Base-by-base conservation (phyloP, 805 yeast genomes). In the Ogataea saltuana region DNA sequence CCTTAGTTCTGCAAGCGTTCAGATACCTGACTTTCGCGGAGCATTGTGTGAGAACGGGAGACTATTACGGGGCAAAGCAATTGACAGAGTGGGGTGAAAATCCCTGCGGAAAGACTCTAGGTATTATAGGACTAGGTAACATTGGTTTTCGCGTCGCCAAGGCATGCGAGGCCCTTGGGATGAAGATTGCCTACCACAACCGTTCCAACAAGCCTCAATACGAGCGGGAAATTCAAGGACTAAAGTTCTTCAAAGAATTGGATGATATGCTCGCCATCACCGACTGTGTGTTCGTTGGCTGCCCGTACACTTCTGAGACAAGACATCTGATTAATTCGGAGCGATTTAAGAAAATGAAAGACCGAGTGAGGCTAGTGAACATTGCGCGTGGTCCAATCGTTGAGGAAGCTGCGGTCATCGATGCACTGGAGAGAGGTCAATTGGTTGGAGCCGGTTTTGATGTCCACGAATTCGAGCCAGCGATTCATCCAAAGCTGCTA, bases 91-190 rank as follows among this genome's bases (percentile, higher is more conserved):
- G 65, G 44, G 67, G 67, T 1, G 70, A 69, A 13, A 69, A 70
- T 47, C 74, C 74, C 8, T 52, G 62, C 32, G 75, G 70, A 0
- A 65, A 65, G 30, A 68, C 73, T 0, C 52, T 74, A 34, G 79
- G 80, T 4, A 65, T 74, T 15, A 53, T 74, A 23, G 79, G 79
- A 0, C 50, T 74, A 4, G 80, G 80, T 13, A 71, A 71, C 44
- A 74, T 74, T 49, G 78, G 78, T 4, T 49, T 61, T 32, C 56
- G 67, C 12, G 70, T 71, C 3, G 76, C 76, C 3, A 60, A 59
- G 33, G 64, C 71, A 22, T 69, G 74, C 48, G 55, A 64, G 12
- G 65, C 72, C 7, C 48, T 74, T 38, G 78, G 77, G 1, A 70
- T 71, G 69, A 66, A 68, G 4, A 65, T 71, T 8, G 58, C 64